Percentiles rank a stretch among this genome's conserved stretches.
Conservation (phyloP, 1,284 basidiomycete species). For the Fomitopsis palustris region DNA sequence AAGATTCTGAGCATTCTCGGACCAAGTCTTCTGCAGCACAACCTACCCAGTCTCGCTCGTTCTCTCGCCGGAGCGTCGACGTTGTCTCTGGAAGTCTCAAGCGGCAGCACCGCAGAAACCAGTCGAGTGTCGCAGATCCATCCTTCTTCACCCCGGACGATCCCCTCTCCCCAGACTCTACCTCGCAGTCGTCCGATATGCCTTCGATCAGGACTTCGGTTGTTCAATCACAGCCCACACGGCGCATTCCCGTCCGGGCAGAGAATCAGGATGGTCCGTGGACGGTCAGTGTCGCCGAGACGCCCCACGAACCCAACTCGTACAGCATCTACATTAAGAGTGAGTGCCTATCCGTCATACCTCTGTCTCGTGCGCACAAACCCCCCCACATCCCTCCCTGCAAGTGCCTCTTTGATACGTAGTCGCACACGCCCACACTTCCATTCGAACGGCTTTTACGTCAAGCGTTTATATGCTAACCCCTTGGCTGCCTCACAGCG, state of each 20-base stretch:
- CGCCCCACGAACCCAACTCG: conserved; percentile 35
- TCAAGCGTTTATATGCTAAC: conserved; percentile 12
- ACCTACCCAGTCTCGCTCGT: conserved; percentile 13
- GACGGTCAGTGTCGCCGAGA: conserved; percentile 51
- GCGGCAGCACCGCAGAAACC: conserved; percentile 18
- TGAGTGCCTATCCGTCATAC: conserved; percentile 25
- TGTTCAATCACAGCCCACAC: conserved; percentile 28
- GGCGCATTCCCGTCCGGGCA: conserved; percentile 26
- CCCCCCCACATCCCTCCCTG: neutral
- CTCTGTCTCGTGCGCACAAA: neutral
- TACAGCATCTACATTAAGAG: conserved; percentile 48
- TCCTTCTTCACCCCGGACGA: conserved; percentile 33
- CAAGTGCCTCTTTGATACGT: neutral
- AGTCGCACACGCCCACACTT: neutral
- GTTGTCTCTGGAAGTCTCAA: conserved; percentile 22
- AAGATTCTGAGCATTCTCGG: conserved; percentile 16
- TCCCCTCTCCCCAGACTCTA: conserved; percentile 18
- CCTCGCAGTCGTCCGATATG: conserved; percentile 32
- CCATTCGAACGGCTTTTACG: conserved; percentile 10
- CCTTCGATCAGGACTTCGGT: conserved; percentile 25
- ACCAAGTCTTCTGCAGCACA: conserved; percentile 14
- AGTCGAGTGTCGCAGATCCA: conserved; percentile 31
- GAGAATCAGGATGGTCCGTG: conserved; percentile 46
- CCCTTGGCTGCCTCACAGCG: conserved; percentile 43
- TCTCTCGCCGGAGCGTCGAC: conserved; percentile 25